phyloP scores from a whole-genome alignment of 805 yeast species.

The Saccharomycopsis babjevae region DNA sequence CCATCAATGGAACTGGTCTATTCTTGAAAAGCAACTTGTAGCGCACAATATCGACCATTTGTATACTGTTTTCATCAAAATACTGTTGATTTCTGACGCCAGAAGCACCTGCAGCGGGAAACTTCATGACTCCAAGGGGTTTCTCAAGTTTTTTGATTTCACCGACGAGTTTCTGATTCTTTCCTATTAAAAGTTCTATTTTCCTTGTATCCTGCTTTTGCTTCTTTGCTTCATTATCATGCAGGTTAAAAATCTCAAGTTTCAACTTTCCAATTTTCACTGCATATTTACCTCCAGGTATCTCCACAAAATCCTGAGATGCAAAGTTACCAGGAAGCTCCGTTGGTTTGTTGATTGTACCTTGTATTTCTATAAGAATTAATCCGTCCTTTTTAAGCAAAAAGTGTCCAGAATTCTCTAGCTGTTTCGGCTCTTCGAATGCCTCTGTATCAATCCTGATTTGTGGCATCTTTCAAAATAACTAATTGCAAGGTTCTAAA shows the following conservation, averaged over 20 bases:
- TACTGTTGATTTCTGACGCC: conserved; percentile 18
- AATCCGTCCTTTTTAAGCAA: conserved; percentile 12
- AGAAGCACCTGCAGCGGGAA: conserved; percentile 24
- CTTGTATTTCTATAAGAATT: conserved; percentile 16
- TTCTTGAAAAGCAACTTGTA: conserved; percentile 52
- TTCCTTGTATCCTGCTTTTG: not conserved
- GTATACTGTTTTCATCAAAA: conserved; percentile 26
- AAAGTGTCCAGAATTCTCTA: conserved; percentile 1
- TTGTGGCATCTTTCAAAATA: conserved; percentile 6
- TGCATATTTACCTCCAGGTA: not conserved
- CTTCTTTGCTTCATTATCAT: not conserved
- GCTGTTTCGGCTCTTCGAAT: not conserved
- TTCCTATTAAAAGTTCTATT: conserved; percentile 43
- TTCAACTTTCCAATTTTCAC: conserved; percentile 10
- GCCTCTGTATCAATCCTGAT: conserved; percentile 6
- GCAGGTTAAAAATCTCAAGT: not conserved
- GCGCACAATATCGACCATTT: conserved; percentile 48
- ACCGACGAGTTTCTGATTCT: conserved; percentile 62
- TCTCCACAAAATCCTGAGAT: not conserved
- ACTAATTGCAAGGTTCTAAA: no score
- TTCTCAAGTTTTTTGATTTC: conserved; percentile 45
- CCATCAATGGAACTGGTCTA: conserved; percentile 51
- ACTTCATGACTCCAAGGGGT: conserved; percentile 54
- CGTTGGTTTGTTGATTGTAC: conserved; percentile 11
- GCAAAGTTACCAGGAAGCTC: conserved; percentile 1